phyloP scores from a whole-genome alignment of 305 asterid species.

The Striga hermonthica region DNA sequence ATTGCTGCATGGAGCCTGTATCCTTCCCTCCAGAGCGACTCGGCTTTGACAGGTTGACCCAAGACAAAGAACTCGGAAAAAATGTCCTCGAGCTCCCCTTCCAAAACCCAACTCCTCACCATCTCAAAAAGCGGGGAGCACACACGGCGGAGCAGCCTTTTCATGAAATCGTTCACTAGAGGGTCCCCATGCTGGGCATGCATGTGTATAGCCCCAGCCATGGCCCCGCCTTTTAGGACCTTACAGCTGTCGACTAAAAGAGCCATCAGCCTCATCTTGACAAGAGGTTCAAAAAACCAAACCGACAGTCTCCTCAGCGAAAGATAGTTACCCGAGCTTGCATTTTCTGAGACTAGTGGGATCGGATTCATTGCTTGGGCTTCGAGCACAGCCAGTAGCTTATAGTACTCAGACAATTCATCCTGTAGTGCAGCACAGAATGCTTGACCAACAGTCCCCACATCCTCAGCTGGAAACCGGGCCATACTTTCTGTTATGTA shows the following conservation, averaged over 20 bases:
- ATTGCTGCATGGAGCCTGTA: slow-evolving; percentile 78
- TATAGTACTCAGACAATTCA: slow-evolving; percentile 83
- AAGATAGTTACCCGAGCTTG: slow-evolving; percentile 66
- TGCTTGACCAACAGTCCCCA: slow-evolving; percentile 98
- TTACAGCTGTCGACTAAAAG: slow-evolving; percentile 92
- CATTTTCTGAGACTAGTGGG: slow-evolving; percentile 72
- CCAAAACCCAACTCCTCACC: slow-evolving; percentile 99
- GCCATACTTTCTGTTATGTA: slow-evolving; percentile 68
- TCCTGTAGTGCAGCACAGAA: slow-evolving; percentile 97
- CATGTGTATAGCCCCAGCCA: slow-evolving; percentile 99
- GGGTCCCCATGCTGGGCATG: slow-evolving; percentile 99
- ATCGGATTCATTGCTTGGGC: slow-evolving; percentile 94
- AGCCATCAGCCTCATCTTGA: slow-evolving; percentile 98
- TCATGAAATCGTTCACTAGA: slow-evolving; percentile 87
- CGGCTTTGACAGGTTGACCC: slow-evolving; percentile 95
- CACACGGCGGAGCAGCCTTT: slow-evolving; percentile 77
- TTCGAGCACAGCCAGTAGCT: slow-evolving; percentile 84
- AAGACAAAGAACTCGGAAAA: slow-evolving; percentile 87
- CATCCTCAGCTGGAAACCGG: slow-evolving; percentile 72
- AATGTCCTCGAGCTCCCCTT: slow-evolving; percentile 97
- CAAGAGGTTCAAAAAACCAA: slow-evolving; percentile 96
- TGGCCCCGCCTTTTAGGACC: slow-evolving; percentile 94
- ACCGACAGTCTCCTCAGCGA: slow-evolving; percentile 86
- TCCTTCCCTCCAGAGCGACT: slow-evolving; percentile 98
- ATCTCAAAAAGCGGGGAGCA: slow-evolving; percentile 98